phyloP scores from a whole-genome alignment of 1,284 basidiomycete genomes.

The Wolfiporia cocos region DNA sequence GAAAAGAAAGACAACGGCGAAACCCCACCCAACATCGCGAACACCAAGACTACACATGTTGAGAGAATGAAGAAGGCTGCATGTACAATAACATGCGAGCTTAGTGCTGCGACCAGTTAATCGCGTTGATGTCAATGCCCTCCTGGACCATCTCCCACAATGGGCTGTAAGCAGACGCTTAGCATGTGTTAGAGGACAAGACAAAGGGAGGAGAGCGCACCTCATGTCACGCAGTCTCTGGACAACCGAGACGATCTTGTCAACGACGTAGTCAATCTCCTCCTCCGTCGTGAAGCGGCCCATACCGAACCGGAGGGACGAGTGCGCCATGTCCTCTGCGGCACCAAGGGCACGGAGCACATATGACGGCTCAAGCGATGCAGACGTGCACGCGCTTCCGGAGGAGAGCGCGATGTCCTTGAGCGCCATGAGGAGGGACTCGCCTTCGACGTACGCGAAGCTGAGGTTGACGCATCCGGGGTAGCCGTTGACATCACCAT shows the following conservation, averaged over 20 bases:
- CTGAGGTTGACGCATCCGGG: slow-evolving; percentile 93
- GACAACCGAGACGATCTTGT: slow-evolving; percentile 86
- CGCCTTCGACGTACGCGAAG: slow-evolving; percentile 97
- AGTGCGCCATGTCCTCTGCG: slow-evolving; percentile 99
- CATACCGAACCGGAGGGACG: slow-evolving; percentile 95
- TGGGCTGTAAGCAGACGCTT: slow-evolving; percentile 44
- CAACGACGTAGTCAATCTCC: slow-evolving; percentile 93
- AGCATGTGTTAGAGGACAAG: slow-evolving; percentile 1
- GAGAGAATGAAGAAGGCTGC: too few relatives aligned
- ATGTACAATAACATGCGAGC: too few relatives aligned
- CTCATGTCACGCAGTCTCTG: slow-evolving; percentile 70
- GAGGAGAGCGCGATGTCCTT: slow-evolving; percentile 99
- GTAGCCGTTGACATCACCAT: slow-evolving; percentile 88
- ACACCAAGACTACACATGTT: too few relatives aligned
- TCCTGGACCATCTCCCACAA: slow-evolving; percentile 99
- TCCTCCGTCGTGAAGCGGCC: slow-evolving; percentile 98
- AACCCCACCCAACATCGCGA: too few relatives aligned
- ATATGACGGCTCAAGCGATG: slow-evolving; percentile 97
- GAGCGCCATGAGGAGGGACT: slow-evolving; percentile 96
- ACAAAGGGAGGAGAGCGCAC: slow-evolving; percentile 26
- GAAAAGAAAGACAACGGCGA: too few relatives aligned
- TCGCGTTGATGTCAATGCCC: slow-evolving; percentile 90
- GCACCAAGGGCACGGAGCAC: slow-evolving; percentile 95
- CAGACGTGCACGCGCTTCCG: slow-evolving; percentile 97
- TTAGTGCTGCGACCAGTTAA: slow-evolving; percentile 83